Percentiles rank a stretch among this genome's conserved stretches.
Conservation (phyloP, 208 protist species). For the Acanthamoeba polyphaga region DNA sequence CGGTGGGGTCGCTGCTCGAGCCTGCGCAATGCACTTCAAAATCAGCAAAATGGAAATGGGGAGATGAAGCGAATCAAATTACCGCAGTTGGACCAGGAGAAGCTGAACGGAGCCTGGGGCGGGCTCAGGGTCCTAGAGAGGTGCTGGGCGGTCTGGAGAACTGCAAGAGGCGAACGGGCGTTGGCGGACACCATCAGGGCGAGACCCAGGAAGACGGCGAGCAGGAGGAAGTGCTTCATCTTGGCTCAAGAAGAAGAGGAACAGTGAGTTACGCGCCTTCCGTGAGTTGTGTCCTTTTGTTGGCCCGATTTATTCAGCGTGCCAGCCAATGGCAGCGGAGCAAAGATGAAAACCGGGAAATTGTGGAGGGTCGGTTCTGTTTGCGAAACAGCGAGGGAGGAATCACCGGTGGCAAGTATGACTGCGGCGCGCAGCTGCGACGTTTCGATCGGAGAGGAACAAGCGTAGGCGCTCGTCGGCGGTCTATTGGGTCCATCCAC, state of each 20-base stretch:
- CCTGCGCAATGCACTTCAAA: neutral
- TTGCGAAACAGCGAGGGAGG: neutral
- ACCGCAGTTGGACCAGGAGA: constrained; percentile 61
- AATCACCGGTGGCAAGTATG: neutral
- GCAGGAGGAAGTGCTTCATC: constrained; percentile 7
- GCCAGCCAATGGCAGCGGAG: neutral
- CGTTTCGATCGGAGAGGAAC: no score
- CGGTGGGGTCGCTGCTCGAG: constrained; percentile 38
- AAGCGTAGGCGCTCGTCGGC: no score
- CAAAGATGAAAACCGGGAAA: neutral
- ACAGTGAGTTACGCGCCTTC: no score
- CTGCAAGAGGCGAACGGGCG: neutral
- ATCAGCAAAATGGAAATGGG: neutral
- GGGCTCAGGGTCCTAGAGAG: neutral
- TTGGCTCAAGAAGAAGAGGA: neutral
- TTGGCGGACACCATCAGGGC: constrained; percentile 13
- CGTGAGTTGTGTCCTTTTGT: neutral
- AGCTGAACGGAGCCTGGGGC: neutral
- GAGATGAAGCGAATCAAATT: neutral
- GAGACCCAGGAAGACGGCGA: neutral
- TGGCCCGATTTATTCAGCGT: neutral
- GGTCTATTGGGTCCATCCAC: no score
- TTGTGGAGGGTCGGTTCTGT: neutral
- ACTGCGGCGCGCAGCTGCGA: neutral
- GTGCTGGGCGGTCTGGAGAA: neutral